Evolutionary conservation across 106 monocot genomes (phyloP).

Genomic region (Amphibolis antarctica): DNA sequence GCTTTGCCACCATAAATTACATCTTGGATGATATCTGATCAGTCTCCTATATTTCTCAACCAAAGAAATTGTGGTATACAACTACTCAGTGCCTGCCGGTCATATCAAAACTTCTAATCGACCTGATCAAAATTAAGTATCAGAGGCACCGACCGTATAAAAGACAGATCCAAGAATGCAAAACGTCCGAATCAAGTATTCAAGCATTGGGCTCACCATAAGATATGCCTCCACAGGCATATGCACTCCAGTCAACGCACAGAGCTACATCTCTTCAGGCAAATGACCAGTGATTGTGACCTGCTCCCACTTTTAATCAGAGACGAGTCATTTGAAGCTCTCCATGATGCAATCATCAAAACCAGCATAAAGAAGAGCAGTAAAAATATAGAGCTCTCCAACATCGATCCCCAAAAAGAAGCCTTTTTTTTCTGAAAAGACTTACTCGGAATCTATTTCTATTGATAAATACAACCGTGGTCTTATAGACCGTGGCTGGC

Average conservation of each 20-base stretch:
- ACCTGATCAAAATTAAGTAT: background rate
- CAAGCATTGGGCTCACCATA: background rate
- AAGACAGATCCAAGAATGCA: slow-evolving; percentile 1
- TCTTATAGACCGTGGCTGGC: slow-evolving; percentile 33
- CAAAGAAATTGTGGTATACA: background rate
- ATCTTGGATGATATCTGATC: background rate
- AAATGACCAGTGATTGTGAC: background rate
- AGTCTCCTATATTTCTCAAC: background rate
- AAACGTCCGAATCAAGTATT: background rate
- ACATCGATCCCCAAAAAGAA: background rate
- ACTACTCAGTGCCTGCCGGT: background rate
- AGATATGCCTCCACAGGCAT: background rate
- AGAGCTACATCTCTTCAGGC: background rate
- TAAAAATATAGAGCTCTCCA: background rate
- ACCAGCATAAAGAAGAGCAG: background rate
- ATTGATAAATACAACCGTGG: slow-evolving; percentile 41
- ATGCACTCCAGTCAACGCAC: background rate
- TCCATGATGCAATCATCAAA: background rate
- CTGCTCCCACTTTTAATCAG: background rate
- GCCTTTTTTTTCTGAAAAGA: too few species aligned
- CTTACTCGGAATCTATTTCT: slow-evolving; percentile 56
- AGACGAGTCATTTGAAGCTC: background rate
- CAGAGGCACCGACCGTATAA: background rate
- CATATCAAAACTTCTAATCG: background rate
- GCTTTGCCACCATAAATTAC: background rate